Evolutionary conservation across 257 asterid genomes (phyloP).

Genomic region (Coffea eugenioides): DNA sequence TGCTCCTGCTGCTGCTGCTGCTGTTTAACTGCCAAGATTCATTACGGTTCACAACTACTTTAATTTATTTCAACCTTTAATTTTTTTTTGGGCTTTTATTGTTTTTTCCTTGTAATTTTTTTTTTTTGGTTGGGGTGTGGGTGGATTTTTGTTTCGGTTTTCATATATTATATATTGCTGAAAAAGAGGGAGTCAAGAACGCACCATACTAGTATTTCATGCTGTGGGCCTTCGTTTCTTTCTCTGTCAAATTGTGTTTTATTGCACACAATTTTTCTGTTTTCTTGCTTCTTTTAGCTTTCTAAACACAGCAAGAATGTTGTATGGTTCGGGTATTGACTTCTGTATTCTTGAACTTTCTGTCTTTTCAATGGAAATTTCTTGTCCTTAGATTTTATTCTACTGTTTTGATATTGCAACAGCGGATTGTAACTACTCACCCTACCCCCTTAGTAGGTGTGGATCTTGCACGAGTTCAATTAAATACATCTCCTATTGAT

Average conservation of each 20-base stretch:
- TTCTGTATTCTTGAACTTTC: conserved; percentile 46
- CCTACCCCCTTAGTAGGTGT: neutral
- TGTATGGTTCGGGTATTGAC: conserved; percentile 99
- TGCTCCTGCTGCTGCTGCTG: conserved; percentile 36
- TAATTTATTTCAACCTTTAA: neutral
- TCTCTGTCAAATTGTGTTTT: neutral
- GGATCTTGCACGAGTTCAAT: too few relatives aligned
- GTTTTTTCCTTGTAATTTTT: neutral
- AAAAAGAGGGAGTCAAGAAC: conserved; percentile 58
- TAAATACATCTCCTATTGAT: too few relatives aligned
- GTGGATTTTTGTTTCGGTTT: neutral
- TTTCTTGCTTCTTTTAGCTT: conserved; percentile 1
- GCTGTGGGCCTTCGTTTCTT: conserved; percentile 23
- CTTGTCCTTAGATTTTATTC: neutral
- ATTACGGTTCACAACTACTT: conserved; percentile 46
- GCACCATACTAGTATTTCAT: conserved; percentile 42
- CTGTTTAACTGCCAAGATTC: conserved; percentile 38
- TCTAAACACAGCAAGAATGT: conserved; percentile 35
- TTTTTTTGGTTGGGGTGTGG: neutral
- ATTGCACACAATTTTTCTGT: neutral
- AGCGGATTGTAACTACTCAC: neutral
- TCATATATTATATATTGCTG: conserved; percentile 11
- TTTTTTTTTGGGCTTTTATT: conserved; percentile 5
- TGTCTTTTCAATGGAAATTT: conserved; percentile 21
- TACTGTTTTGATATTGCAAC: neutral